Percentiles rank a stretch among this genome's conserved stretches.
Conservation (phyloP, 768 basidiomycete genomes). For the Pholiota molesta region DNA sequence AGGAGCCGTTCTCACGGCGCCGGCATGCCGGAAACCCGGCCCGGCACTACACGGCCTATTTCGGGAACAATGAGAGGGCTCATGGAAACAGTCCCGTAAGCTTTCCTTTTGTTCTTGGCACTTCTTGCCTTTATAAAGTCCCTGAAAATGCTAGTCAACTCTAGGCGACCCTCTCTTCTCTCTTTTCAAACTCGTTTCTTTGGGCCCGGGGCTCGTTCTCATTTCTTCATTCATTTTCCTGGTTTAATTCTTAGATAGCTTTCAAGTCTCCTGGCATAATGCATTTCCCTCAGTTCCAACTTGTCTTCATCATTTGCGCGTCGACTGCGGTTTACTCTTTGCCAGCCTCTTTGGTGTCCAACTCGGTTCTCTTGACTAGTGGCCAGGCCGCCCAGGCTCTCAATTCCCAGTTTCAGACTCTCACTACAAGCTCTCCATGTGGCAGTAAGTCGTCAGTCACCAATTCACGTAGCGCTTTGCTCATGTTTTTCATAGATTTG, state of each 20-base stretch:
- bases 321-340: conserved; percentile 31
- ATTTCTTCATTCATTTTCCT: conserved; percentile 17
- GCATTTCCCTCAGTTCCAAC: conserved; percentile 24
- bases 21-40: conserved; percentile 14
- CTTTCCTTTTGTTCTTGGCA: conserved; percentile 13
- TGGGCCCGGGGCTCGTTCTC: conserved; percentile 39
- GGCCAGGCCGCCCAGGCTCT: conserved; percentile 52
- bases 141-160: neutral
- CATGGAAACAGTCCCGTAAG: conserved; percentile 1
- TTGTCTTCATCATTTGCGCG: conserved; percentile 23
- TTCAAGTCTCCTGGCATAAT: conserved; percentile 8
- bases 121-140: conserved; percentile 6
- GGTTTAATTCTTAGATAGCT: conserved; percentile 4
- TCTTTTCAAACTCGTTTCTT: conserved; percentile 14
- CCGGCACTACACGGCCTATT: conserved; percentile 4
- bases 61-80: conserved; percentile 7
- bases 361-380: conserved; percentile 47
- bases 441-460: conserved; percentile 33
- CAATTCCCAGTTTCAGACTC: conserved; percentile 46
- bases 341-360: conserved; percentile 35
- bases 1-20: conserved; percentile 31
- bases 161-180: neutral
- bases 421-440: conserved; percentile 48
- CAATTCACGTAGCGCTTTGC: no score
- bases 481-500: conserved; percentile 30